Conservation (phyloP, 2,329 filamentous ascomycete species). For the Aspergillus nomiae region DNA sequence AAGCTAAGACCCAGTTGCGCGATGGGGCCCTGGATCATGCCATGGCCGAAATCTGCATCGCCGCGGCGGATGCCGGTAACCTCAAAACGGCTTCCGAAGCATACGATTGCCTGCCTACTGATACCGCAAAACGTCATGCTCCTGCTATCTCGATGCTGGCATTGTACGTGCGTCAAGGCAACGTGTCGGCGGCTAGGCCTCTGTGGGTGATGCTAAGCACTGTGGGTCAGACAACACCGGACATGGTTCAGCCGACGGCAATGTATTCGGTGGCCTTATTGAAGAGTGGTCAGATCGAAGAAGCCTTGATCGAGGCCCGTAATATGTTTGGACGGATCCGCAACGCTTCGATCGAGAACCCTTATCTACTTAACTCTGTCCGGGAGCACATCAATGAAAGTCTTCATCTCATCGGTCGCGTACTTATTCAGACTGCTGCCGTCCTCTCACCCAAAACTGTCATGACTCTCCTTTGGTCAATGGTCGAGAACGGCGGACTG, state of each 20-base stretch:
- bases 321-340: slow-evolving; percentile 86
- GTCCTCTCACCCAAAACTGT: slow-evolving; percentile 56
- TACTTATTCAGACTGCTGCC: slow-evolving; percentile 56
- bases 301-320: slow-evolving; percentile 76
- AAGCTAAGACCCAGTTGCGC: slow-evolving; percentile 65
- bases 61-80: slow-evolving; percentile 78
- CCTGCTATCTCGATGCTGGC: slow-evolving; percentile 82
- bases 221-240: slow-evolving; percentile 58
- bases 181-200: slow-evolving; percentile 73
- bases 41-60: slow-evolving; percentile 72
- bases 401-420: slow-evolving; percentile 66
- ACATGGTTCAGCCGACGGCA: slow-evolving; percentile 81
- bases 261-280: slow-evolving; percentile 92
- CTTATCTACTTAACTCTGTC: slow-evolving; percentile 55
- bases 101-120: slow-evolving; percentile 60
- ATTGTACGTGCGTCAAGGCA: slow-evolving; percentile 79
- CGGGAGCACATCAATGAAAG: slow-evolving; percentile 83
- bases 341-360: slow-evolving; percentile 56
- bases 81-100: slow-evolving; percentile 67
- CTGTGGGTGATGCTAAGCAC: slow-evolving; percentile 76
- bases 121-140: slow-evolving; percentile 52
- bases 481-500: slow-evolving; percentile 66
- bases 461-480: slow-evolving; percentile 63
- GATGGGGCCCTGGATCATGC: slow-evolving; percentile 60
- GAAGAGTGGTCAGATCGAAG: slow-evolving; percentile 79